A percentile compares a stretch with the other conserved stretches of the same genome.
Evolutionary conservation across 2,329 filamentous ascomycete species (phyloP).

Genomic region (Byssothecium circinans): DNA sequence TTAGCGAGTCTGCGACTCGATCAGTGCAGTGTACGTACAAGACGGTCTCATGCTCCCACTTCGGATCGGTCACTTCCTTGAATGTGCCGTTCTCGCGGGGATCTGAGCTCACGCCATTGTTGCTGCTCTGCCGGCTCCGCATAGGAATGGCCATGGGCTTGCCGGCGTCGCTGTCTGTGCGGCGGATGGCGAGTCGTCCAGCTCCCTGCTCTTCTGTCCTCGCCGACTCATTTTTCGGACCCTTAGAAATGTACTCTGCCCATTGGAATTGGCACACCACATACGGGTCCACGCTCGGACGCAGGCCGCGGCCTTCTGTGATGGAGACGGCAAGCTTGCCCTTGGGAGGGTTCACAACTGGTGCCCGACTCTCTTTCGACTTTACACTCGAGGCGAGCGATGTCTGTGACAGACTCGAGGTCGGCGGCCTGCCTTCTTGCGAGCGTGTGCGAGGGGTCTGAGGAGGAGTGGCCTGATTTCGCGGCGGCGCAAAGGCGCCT

Average conservation of each 20-base stretch:
- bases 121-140: slow-evolving; percentile 94
- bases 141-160: slow-evolving; percentile 93
- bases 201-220: slow-evolving; percentile 43
- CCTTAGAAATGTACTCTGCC: slow-evolving; percentile 92
- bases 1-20: slow-evolving; percentile 21
- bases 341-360: slow-evolving; percentile 66
- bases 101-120: slow-evolving; percentile 75
- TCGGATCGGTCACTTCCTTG: slow-evolving; percentile 75
- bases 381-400: slow-evolving; percentile 47
- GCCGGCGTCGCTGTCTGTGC: slow-evolving; percentile 78
- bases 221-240: slow-evolving; percentile 64
- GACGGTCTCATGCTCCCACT: slow-evolving; percentile 92
- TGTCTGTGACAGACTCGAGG: slow-evolving; percentile 56
- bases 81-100: slow-evolving; percentile 56
- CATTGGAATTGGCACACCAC: slow-evolving; percentile 96
- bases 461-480: slow-evolving; percentile 85
- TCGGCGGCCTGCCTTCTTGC: slow-evolving; percentile 54
- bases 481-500: slow-evolving; percentile 61
- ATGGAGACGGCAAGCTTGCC: slow-evolving; percentile 92
- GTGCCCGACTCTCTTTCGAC: slow-evolving; percentile 22
- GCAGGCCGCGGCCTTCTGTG: slow-evolving; percentile 77
- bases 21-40: slow-evolving; percentile 68
- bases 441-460: slow-evolving; percentile 89
- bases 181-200: slow-evolving; percentile 55
- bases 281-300: slow-evolving; percentile 85